Conservation (phyloP, 139 green algal genomes). For the Ostreobium quekettii region DNA sequence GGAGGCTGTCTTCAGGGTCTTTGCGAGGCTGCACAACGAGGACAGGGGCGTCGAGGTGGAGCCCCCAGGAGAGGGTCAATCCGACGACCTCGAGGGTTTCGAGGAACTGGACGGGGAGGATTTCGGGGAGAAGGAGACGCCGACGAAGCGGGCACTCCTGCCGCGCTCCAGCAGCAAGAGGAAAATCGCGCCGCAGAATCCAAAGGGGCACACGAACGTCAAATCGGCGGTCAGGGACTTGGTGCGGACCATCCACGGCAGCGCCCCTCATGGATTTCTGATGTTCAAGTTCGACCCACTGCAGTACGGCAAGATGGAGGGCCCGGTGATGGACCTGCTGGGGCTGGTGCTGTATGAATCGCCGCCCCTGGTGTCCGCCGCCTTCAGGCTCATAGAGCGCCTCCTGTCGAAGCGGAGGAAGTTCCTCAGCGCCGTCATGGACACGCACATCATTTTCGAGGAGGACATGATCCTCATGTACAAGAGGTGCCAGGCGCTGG, state of each 20-base stretch:
- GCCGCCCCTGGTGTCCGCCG: not conserved
- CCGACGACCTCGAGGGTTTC: not conserved
- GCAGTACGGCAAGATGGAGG: conserved; percentile 10
- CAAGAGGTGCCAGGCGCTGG: not conserved
- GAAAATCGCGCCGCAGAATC: not conserved
- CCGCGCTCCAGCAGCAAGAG: too few relatives aligned
- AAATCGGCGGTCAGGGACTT: not conserved
- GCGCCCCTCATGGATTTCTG: conserved; percentile 20
- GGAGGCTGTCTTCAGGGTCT: conserved; percentile 13
- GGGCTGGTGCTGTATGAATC: not conserved
- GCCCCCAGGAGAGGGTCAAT: not conserved
- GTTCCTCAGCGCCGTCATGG: conserved; percentile 18
- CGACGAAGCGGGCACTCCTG: not conserved
- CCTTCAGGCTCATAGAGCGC: conserved; percentile 23
- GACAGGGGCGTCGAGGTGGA: conserved; percentile 13
- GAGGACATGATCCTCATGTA: conserved; percentile 20
- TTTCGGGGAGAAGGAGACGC: not conserved
- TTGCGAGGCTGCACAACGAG: conserved; percentile 9
- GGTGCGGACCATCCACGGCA: not conserved
- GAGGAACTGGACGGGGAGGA: not conserved
- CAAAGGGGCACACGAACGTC: not conserved
- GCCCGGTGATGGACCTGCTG: conserved; percentile 5
- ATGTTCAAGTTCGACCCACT: conserved; percentile 25
- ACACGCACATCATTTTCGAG: conserved; percentile 21
- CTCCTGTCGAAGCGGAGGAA: conserved; percentile 24